Base-by-base conservation (phyloP, 2,329 filamentous ascomycete species). In the Fusarium zealandicum region DNA sequence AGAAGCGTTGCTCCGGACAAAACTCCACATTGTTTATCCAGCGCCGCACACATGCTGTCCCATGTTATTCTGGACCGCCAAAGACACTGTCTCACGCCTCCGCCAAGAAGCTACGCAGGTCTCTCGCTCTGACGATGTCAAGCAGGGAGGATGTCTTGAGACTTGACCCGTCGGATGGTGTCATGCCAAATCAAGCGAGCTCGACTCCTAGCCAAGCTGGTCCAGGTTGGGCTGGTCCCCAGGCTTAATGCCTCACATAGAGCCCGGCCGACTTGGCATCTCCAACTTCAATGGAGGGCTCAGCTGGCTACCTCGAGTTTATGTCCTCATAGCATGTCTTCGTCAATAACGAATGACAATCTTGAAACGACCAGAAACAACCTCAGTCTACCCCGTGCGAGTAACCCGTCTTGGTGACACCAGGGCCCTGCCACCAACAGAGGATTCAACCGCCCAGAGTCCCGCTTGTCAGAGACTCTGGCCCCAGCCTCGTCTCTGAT, bases 11-110 rank as follows among this genome's bases (percentile, higher is more conserved):
- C 61, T 52, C 42, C 39, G 59, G 63, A 49, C 41, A 35, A 36
- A 33, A 36, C 33, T 44, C 49, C 51, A 53, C 51, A 39, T 53
- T 59, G 18, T 54, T 62, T 61, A 40, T 42, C 41, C 31, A 51
- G 42, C 20, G 62, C 40, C 36, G 44, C 30, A 28, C 39, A 42
- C 42, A 37, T 33, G 44, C 28, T 51, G 44, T 39, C 51, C 22
- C 31, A 49, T 41, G 54, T 37, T 55, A 25, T 63, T 56, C 59
- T 63, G 36, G 55, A 35, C 45, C 54, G 58, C 61, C 47, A 45
- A 50, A 61, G 55, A 67, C 63, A 65, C 31, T 64, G 65, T 67
- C 63, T 67, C 59, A 67, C 42, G 44, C 50, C 59, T 63, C 56
- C 65, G 57, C 65, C 31, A 42, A 43, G 36, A 50, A 48, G 45